Percentiles rank a stretch among this genome's conserved stretches.
phyloP scores from a whole-genome alignment of 2,329 filamentous ascomycete species.

The Furcasterigmium sp. region DNA sequence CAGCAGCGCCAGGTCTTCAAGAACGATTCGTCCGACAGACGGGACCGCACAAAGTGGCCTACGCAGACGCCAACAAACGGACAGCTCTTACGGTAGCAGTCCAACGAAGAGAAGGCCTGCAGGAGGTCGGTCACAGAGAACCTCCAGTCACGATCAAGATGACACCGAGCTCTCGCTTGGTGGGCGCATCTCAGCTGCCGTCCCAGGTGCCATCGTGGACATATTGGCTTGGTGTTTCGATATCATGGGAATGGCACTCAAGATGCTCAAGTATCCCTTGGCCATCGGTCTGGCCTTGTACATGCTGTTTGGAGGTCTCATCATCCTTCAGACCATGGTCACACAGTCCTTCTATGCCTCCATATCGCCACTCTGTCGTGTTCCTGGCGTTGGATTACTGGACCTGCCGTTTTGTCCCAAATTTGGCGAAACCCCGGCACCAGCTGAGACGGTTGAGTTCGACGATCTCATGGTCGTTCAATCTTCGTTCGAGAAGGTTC shows the following conservation, averaged over 20 bases:
- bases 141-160: constrained; percentile 2
- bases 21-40: constrained; percentile 24
- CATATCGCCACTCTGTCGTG: constrained; percentile 62
- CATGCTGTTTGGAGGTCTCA: constrained; percentile 51
- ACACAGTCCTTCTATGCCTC: constrained; percentile 56
- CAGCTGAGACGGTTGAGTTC: constrained; percentile 51
- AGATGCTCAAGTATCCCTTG: constrained; percentile 59
- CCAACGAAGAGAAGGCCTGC: constrained; percentile 15
- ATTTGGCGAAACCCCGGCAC: constrained; percentile 15
- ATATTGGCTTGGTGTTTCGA: constrained; percentile 45
- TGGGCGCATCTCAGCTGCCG: constrained; percentile 25
- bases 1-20: constrained; percentile 26
- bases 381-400: constrained; percentile 60
- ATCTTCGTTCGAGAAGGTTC: constrained; percentile 68
- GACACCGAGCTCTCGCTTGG: constrained; percentile 13
- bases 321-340: constrained; percentile 57
- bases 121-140: not conserved
- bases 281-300: constrained; percentile 57
- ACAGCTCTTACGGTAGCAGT: constrained; percentile 22
- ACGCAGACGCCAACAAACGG: constrained; percentile 32
- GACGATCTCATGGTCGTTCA: constrained; percentile 71
- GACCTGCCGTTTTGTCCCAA: constrained; percentile 58
- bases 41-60: constrained; percentile 17
- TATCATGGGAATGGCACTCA: constrained; percentile 53
- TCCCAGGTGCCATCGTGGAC: constrained; percentile 32